Percentiles rank a stretch among this genome's conserved stretches.
phyloP scores from a whole-genome alignment of 306 rosid genomes.

The Dryas octopetala region DNA sequence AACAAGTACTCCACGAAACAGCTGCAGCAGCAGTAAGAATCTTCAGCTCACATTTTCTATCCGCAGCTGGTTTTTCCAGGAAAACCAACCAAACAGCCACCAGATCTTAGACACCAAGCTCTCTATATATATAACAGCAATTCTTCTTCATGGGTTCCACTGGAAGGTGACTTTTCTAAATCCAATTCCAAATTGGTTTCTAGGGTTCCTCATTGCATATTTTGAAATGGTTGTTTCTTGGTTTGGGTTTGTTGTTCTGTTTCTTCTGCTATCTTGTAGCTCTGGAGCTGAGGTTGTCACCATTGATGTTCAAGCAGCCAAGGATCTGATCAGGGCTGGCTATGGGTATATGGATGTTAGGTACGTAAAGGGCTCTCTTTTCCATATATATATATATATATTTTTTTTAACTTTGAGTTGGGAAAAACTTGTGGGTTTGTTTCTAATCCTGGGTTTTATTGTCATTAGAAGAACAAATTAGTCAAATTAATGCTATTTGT shows the following conservation, averaged over 20 bases:
- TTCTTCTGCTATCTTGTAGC: conserved; percentile 32
- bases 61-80: not conserved
- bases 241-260: conserved; percentile 22
- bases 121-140: conserved; percentile 6
- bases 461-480: not conserved
- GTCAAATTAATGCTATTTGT: conserved; percentile 11
- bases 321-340: conserved; percentile 53
- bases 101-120: conserved; percentile 17
- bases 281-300: conserved; percentile 54
- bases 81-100: conserved; percentile 29
- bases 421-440: too few species aligned
- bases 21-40: not conserved
- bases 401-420: too few species aligned
- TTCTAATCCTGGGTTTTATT: not conserved
- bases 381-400: not conserved
- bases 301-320: conserved; percentile 60
- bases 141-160: conserved; percentile 34
- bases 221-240: conserved; percentile 36
- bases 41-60: conserved; percentile 6
- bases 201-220: not conserved
- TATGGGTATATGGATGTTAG: conserved; percentile 73
- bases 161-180: conserved; percentile 27
- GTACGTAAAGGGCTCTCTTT: conserved; percentile 50
- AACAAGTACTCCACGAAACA: not conserved
- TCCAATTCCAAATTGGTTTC: not conserved